Evolutionary conservation across 305 asterid genomes (phyloP).

Genomic region (Solanum hybrid): DNA sequence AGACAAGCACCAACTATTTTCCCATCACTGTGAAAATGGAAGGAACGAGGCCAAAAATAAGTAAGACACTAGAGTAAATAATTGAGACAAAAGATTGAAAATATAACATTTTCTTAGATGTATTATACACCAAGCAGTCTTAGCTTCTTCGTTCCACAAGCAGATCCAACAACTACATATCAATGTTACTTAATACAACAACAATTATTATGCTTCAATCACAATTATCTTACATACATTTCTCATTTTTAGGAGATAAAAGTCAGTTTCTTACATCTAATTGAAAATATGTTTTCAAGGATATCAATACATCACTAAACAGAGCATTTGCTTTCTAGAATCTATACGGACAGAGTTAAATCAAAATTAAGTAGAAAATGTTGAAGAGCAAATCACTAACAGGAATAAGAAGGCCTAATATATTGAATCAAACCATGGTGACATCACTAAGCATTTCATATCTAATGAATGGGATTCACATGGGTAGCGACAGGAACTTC

Average conservation of each 20-base stretch:
- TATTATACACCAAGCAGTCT: not conserved
- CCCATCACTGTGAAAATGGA: conserved; percentile 57
- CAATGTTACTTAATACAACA: not conserved
- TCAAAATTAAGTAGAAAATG: not conserved
- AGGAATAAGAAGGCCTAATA: not conserved
- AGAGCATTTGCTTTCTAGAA: not conserved
- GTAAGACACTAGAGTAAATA: not conserved
- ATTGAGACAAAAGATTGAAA: not conserved
- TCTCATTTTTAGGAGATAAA: not conserved
- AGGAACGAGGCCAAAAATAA: not conserved
- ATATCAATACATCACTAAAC: not conserved
- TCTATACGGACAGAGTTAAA: not conserved
- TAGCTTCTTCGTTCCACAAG: not conserved
- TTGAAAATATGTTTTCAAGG: not conserved
- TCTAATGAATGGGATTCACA: not conserved
- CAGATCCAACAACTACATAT: not conserved
- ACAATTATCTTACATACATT: not conserved
- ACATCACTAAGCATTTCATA: not conserved
- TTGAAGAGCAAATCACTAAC: not conserved
- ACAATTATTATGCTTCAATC: not conserved
- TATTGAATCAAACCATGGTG: not conserved
- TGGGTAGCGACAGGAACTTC: not conserved
- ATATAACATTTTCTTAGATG: not conserved
- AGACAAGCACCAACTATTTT: conserved; percentile 99
- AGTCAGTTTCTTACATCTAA: not conserved